Base-by-base conservation (phyloP, 208 protist genomes). In the Trypanosoma brucei region DNA sequence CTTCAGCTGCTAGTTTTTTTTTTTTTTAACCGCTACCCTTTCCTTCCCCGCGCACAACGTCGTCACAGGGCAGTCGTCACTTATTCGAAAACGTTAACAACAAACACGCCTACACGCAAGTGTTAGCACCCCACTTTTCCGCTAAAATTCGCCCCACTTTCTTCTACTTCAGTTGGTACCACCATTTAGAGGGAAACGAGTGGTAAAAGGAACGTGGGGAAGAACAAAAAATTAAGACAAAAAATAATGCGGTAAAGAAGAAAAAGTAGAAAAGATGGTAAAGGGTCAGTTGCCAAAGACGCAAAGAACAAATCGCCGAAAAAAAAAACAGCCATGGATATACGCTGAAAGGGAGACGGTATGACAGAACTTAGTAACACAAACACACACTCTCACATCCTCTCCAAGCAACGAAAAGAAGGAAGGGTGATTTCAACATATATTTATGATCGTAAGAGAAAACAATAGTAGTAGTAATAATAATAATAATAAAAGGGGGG, bases 201-300 rank as follows among this genome's bases (percentile, higher is more conserved):
- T 22, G 22, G 22, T 22, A 22, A 22, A 22, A 22, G 22, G 22
- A 22, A 42, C 48, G 35, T 34, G 5, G 11, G 13, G 3, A 52
- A 14, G 8, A 9, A 35, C 6, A 52, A 34, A 42, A 9, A 55
- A n/a, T 38, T 4, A 55, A 11, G 39, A 11, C 33, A 53, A 35
- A 64, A 2, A 44, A 55, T 45, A 55, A 22, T 34, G 6, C n/a
- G 14, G n/a, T 39, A 7, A 53, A 53, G 36, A 61, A 56, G 37
- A 67, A 38, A 56, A 55, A 67, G 61, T 38, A 65, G 65, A 69
- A 75, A 37, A 22, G 45, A 35, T 9, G 48, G 55, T 30, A 58
- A 50, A 22, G 22, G 22, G 22, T 22, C 22, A 22, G 22, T 22
- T 22, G 0, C 22, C 22, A 22, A 22, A 22, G 22, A 22, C 22